Base-by-base conservation (phyloP, 495 filamentous ascomycete genomes). In the Aspergillus incahuasiensis region DNA sequence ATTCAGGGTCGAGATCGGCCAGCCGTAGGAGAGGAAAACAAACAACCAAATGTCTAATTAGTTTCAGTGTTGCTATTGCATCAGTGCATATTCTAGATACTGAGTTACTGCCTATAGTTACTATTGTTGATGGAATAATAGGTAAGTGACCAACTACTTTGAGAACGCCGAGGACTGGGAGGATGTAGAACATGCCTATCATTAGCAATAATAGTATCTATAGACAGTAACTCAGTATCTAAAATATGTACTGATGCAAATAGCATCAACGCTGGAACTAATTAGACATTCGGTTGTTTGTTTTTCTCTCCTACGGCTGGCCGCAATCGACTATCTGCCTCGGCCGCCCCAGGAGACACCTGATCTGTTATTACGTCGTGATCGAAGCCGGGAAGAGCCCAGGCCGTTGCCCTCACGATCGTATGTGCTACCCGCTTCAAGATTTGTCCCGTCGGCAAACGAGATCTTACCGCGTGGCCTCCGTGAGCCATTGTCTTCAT, bases 371-470 rank as follows among this genome's bases (percentile, higher is more conserved):
- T 48, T 55, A 25, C 52, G 52, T 21, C 21, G 24, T 7, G 54
- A 50, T 18, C 35, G 44, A 4, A 40, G 5, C n/a, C 38, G 38
- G 4, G 38, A 40, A 13, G 38, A 50, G 4, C 54, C 50, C 35
- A 56, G 44, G 9, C 46, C 55, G 49, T 56, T 56, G 24, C 49
- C 57, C 39, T 59, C 56, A 16, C 47, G 56, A 13, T 51, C 53
- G 24, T 55, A 49, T n/a, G 57, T 55, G 19, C 42, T 57, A 0
- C 54, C 51, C 28, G 40, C 48, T 7, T 55, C 60, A n/a, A 69
- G 63, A 24, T 63, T 66, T 15, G 63, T 59, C 0, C 56, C 64
- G 44, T 74, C 69, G 0, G 69, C 68, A 35, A 74, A 72, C 22
- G 69, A 68, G 13, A 74, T 53, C 52, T 68, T 68, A 58, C 64